Evolutionary conservation across 352 stramenopile genomes (phyloP), one percentile per base, ranked within the genome.

Genomic region (Phytophthora tentaculata): DNA sequence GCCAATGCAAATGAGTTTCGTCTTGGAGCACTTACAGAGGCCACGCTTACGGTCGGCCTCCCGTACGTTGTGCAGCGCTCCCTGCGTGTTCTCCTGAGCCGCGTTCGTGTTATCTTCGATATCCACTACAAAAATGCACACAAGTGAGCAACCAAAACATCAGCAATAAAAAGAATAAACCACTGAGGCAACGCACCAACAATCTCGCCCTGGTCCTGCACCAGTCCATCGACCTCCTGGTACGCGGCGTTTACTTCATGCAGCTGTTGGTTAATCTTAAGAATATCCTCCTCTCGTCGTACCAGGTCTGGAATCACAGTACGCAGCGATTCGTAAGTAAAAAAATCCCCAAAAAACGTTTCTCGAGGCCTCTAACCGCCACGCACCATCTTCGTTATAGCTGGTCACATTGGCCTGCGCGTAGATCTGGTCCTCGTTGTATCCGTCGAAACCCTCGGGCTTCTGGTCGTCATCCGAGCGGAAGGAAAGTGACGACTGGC

Each of bases 211-310:
- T 91, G 83, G 44, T 91, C 76, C 37, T 81, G 72, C 35, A 91
- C 75, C 7, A 91, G 73, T 17, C 79, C 76, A 43, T 91, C 83
- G 2, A 91, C 78, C 55, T 91, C 83, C 48, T 80, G 79, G 73
- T 77, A 91, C 20, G 83, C 83, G 1, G 83, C 80, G 51, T 91
- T 88, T 28, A 91, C 82, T 16, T 91, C 83, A 7, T 79, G 73
- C 26, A 91, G 66, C 68, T 89, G 80, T 59, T 91, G 76, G 60
- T 89, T 91, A 56, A 91, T 91, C 69, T 89, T 83, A 13, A 91
- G 56, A 56, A 91, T 83, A 59, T 91, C 83, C 66, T 89, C 79
- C 50, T 91, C 83, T 57, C 83, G 75, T 62, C 83, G 79, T 14
- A 73, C 53, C 56, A 91, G 48, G 56, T 91, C 83, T 88, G 20